Evolutionary conservation across 2,329 filamentous ascomycete genomes (phyloP).

Genomic region (Aspergillus calidoustus): DNA sequence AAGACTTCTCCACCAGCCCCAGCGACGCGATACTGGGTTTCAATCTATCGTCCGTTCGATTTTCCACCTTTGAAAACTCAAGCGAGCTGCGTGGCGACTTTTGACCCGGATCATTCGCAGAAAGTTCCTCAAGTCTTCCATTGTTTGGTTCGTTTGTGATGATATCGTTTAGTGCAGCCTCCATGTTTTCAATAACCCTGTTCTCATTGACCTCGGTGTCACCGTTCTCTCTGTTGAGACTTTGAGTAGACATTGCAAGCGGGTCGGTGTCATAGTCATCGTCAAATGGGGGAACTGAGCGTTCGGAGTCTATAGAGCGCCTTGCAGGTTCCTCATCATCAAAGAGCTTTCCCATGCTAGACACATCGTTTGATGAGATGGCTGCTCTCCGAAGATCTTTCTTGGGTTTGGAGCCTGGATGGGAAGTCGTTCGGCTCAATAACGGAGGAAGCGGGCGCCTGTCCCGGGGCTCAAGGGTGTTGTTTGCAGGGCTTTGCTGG

Average conservation of each 20-base stretch:
- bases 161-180: conserved; percentile 88
- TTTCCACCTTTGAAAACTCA: conserved; percentile 57
- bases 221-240: conserved; percentile 72
- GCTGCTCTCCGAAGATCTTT: conserved; percentile 64
- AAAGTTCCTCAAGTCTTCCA: conserved; percentile 46
- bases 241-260: conserved; percentile 77
- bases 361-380: conserved; percentile 65
- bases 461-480: conserved; percentile 35
- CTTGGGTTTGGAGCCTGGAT: conserved; percentile 47
- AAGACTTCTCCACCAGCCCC: conserved; percentile 84
- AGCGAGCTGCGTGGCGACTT: conserved; percentile 67
- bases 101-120: conserved; percentile 54
- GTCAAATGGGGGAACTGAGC: conserved; percentile 70
- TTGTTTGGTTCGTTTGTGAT: conserved; percentile 73
- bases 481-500: conserved; percentile 24
- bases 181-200: conserved; percentile 87
- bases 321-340: conserved; percentile 56
- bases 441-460: conserved; percentile 48
- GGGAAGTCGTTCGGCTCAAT: conserved; percentile 54
- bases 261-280: conserved; percentile 75
- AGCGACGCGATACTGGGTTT: conserved; percentile 91
- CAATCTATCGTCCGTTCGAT: conserved; percentile 53
- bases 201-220: conserved; percentile 65
- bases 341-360: conserved; percentile 51
- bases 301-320: conserved; percentile 72